A percentile compares a stretch with the other conserved stretches of the same genome.
Evolutionary conservation across 345 rosid species (phyloP).

Genomic region (Cochlearia excelsa): DNA sequence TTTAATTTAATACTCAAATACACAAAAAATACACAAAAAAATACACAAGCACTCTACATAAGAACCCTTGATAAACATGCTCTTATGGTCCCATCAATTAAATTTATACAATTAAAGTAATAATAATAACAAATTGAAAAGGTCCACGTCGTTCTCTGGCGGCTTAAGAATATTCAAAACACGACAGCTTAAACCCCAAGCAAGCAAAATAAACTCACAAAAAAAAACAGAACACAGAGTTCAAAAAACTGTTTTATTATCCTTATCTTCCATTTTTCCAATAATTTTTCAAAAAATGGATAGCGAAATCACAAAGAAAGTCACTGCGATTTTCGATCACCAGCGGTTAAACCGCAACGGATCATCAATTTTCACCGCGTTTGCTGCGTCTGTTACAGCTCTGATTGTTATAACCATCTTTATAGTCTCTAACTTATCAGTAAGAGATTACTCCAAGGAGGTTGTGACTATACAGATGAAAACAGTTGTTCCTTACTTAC

Average conservation of each 20-base stretch:
- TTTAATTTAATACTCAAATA: too few species aligned
- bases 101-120: not conserved
- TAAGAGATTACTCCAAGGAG: slow-evolving; percentile 15
- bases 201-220: slow-evolving; percentile 11
- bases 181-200: slow-evolving; percentile 23
- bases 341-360: slow-evolving; percentile 28
- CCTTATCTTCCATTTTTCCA: not conserved
- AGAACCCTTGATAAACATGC: too few species aligned
- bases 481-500: slow-evolving; percentile 26
- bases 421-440: slow-evolving; percentile 23
- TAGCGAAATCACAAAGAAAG: slow-evolving; percentile 17
- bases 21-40: too few species aligned
- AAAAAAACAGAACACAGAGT: not conserved
- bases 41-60: too few species aligned
- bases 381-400: slow-evolving; percentile 33
- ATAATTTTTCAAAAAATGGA: slow-evolving; percentile 9
- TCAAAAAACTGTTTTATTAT: not conserved
- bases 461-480: slow-evolving; percentile 29
- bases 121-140: slow-evolving; percentile 7
- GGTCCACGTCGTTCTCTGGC: slow-evolving; percentile 21
- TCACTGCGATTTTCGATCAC: slow-evolving; percentile 1
- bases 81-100: slow-evolving; percentile 4
- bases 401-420: slow-evolving; percentile 42
- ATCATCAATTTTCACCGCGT: slow-evolving; percentile 29
- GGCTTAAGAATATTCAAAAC: slow-evolving; percentile 24